Conservation (phyloP, 1,284 basidiomycete genomes). For the Anthracocystis panici-leucophaei region DNA sequence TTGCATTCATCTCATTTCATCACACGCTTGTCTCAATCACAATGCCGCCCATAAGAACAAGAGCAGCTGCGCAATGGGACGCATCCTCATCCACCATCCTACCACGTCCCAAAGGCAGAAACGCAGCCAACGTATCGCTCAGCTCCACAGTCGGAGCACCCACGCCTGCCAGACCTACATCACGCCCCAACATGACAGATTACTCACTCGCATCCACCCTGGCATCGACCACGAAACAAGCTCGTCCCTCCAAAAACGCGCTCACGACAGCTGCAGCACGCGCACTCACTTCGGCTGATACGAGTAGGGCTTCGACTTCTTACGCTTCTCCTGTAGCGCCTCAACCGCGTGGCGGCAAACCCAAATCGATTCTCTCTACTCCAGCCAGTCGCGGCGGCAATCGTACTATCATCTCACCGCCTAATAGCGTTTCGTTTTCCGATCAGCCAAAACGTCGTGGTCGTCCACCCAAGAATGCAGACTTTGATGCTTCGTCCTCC, state of each 20-base stretch:
- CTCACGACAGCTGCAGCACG: constrained; percentile 24
- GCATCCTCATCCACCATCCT: constrained; percentile 13
- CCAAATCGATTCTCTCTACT: constrained; percentile 27
- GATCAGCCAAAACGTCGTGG: constrained; percentile 16
- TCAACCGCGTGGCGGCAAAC: constrained; percentile 20
- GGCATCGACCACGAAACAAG: constrained; percentile 13
- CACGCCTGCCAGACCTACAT: constrained; percentile 17
- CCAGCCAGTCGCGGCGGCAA: constrained; percentile 8
- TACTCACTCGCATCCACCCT: constrained; percentile 36
- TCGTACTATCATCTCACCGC: constrained; percentile 6
- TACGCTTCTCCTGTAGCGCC: constrained; percentile 8
- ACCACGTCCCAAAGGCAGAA: constrained; percentile 12
- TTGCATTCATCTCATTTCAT: neutral
- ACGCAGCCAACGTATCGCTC: constrained; percentile 32
- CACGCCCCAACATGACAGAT: constrained; percentile 5
- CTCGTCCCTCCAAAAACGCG: constrained; percentile 16
- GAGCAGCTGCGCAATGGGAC: constrained; percentile 13
- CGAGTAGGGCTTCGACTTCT: constrained; percentile 16
- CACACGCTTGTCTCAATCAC: neutral
- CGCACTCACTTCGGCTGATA: constrained; percentile 19
- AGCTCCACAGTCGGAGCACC: constrained; percentile 37
- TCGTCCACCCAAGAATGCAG: constrained; percentile 10
- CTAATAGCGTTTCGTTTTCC: constrained; percentile 25
- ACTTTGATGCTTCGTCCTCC: no score
- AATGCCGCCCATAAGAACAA: constrained; percentile 11